Base-by-base conservation (phyloP, 306 rosid genomes). In the Urtica urens region DNA sequence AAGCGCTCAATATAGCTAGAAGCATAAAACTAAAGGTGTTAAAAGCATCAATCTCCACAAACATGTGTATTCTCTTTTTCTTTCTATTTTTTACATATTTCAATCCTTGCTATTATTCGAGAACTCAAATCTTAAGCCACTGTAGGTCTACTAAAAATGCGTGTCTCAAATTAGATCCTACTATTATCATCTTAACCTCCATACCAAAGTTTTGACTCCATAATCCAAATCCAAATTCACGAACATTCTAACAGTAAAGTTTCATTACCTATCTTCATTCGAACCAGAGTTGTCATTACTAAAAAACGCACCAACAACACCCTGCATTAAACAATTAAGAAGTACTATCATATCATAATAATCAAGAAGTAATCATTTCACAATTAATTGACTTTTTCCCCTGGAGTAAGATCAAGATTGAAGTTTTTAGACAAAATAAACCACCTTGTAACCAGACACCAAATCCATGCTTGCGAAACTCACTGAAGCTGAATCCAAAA, bases 401-500 rank as follows among this genome's bases (percentile, higher is more conserved):
- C n/a, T n/a, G n/a, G n/a, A n/a, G n/a, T n/a, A n/a, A n/a, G n/a
- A n/a, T n/a, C n/a, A n/a, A n/a, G n/a, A n/a, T n/a, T n/a, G 44
- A 27, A 11, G 17, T 17, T 10, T 5, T 17, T 16, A 53, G 49
- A 44, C 22, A 11, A 30, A 40, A 37, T 29, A 5, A 40, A 10
- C 43, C 66, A 87, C 93, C 96, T 92, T 92, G 71, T 92, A 92
- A 53, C 96, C 82, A 71, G 95, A 85, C 57, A 79, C 76, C 79
- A 92, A 82, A 86, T 92, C 93, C 99, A 92, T 92, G 26, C 24
- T n/a, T 60, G 69, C 51, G n/a, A 11, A 21, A 16, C 12, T 16
- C 31, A 42, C 16, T 8, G 62, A 39, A 48, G 60, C 77, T 51
- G 42, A 38, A 21, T 45, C 20, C 46, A 22, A 3, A 29, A n/a